Percentiles rank a stretch among this genome's conserved stretches.
phyloP scores from a whole-genome alignment of 2,329 filamentous ascomycete genomes.

The Arachnomyces sp. region DNA sequence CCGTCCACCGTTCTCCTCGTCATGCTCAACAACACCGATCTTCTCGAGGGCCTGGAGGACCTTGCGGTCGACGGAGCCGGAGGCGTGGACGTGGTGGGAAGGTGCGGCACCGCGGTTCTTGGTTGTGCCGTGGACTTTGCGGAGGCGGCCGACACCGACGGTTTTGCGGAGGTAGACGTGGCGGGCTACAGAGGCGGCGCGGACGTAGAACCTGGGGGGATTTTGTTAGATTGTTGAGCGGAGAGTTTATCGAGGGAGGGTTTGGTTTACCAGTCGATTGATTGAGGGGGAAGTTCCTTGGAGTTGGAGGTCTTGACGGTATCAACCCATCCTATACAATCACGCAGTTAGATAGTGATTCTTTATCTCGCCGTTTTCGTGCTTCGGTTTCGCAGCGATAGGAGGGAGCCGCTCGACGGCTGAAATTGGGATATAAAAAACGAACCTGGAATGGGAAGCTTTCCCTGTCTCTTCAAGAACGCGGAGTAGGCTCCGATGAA shows the following conservation, averaged over 20 bases:
- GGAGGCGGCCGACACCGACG: constrained; percentile 93
- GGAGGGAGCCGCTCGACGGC: not conserved
- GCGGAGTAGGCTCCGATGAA: constrained; percentile 62
- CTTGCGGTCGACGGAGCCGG: constrained; percentile 94
- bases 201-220: constrained; percentile 58
- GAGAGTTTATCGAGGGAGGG: not conserved
- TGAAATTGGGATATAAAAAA: constrained; percentile 16
- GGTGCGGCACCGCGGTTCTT: constrained; percentile 95
- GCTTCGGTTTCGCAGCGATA: constrained; percentile 13
- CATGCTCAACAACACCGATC: constrained; percentile 95
- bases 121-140: constrained; percentile 90
- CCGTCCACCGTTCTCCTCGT: constrained; percentile 97
- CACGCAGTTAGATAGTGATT: constrained; percentile 1
- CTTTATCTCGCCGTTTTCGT: constrained; percentile 23
- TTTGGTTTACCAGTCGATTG: constrained; percentile 88
- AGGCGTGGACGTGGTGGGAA: constrained; percentile 91
- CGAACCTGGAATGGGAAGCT: constrained; percentile 62
- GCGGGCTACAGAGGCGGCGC: constrained; percentile 88
- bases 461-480: constrained; percentile 65
- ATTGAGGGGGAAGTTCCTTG: constrained; percentile 97
- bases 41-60: constrained; percentile 96
- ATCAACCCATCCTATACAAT: constrained; percentile 79
- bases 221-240: not conserved
- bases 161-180: constrained; percentile 99
- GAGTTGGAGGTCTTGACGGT: constrained; percentile 96